These are phyloP conservation scores for Lactifluus piperatus DNA, from an alignment of 768 basidiomycete genomes.

Conservation along the genomic window DNA sequence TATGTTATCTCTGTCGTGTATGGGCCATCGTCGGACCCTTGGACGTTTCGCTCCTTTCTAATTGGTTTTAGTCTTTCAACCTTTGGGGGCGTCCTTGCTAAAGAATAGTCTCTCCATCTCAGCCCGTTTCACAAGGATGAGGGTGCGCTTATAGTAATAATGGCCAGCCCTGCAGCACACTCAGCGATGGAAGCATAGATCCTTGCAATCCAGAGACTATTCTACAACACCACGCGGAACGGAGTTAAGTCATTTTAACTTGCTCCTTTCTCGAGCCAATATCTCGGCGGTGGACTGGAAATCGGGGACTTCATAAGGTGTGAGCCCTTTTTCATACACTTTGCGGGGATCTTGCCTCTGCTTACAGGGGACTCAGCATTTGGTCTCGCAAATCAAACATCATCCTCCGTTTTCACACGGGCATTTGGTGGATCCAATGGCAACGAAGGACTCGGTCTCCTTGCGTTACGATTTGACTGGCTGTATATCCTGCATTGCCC, in stretches of 20 bases:
- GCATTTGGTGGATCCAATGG: conserved; percentile 23
- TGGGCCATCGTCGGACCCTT: no score
- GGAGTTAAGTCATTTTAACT: conserved; percentile 36
- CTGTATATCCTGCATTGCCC: conserved; percentile 19
- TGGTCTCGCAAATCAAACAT: conserved; percentile 24
- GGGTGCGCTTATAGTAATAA: conserved; percentile 49
- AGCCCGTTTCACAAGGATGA: conserved; percentile 55
- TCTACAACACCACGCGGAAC: conserved; percentile 43
- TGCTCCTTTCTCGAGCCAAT: conserved; percentile 31
- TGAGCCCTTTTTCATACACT: conserved; percentile 22
- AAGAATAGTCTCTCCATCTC: no score
- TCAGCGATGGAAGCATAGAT: conserved; percentile 47
- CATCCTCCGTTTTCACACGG: conserved; percentile 21
- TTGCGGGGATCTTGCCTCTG: conserved; percentile 16
- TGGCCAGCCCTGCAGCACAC: conserved; percentile 46
- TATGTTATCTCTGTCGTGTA: no score
- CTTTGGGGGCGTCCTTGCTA: no score
- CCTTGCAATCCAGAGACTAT: conserved; percentile 38
- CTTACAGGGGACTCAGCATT: conserved; percentile 25
- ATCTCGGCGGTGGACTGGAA: conserved; percentile 44
- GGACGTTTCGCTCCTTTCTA: no score
- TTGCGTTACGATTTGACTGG: conserved; percentile 25
- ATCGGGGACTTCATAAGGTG: conserved; percentile 46
- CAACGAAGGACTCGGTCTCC: conserved; percentile 24
- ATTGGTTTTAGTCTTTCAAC: no score